Evolutionary conservation across 306 rosid genomes (phyloP), one percentile per base, ranked within the genome.

Genomic region (Echinosophora koreensis): DNA sequence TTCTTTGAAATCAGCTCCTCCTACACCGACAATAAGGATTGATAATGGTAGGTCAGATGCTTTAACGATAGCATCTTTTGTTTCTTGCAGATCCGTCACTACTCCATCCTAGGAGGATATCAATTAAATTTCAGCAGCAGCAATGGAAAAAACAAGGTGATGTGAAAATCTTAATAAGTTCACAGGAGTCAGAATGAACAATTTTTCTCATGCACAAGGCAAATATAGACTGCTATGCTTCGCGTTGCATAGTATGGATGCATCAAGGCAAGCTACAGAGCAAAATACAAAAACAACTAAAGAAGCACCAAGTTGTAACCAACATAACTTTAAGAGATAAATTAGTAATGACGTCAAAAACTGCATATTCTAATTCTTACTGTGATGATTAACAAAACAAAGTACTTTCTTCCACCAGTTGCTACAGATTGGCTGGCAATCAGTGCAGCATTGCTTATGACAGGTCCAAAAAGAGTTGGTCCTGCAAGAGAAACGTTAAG

Each of bases 1-100:
- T 85, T 96, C 99, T 88, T 96, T 96, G 81, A 93, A 96, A 83
- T 96, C 99, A 6, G 99, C 98, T 81, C 99, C 99, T 84, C 99
- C 99, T 27, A 96, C 98, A 15, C 99, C 99, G 82, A 96, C 89
- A 63, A 96, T 96, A 78, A 96, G 98, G 78, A 96, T 96, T 30
- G 99, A 96, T 72, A 96, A 74, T 11, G 99, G 98, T 69, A 96
- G 89, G 73, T 96, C 98, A 27, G 99, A 96, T 66, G 99, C 98
- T 76, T 89, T 96, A 63, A 96, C 97, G 8, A 96, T 84, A 34
- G 99, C 99, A 67, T 96, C 99, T 89, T 85, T 91, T 83, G 99
- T 96, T 93, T 96, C 99, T 88, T 96, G 99, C 79, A 93, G 97
- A 90, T 96, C 99, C 65, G 99, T 96, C 50, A 96, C 99, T 11